phyloP scores from a whole-genome alignment of 2,329 filamentous ascomycete species.

The Trichoderma hamatum region DNA sequence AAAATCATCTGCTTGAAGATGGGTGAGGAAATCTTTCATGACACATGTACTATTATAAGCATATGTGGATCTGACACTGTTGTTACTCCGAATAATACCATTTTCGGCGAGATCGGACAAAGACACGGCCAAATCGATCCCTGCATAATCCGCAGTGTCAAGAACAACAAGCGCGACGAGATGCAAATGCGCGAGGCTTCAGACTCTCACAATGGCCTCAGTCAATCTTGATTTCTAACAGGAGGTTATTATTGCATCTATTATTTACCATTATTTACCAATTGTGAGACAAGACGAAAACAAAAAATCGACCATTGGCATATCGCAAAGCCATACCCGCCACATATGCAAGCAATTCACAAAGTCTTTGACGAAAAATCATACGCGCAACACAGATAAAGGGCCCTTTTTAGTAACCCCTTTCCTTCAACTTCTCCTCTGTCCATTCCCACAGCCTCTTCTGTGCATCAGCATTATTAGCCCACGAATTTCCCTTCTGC shows the following conservation, averaged over 20 bases:
- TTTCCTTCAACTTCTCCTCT: conserved; percentile 15
- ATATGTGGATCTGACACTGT: conserved; percentile 4
- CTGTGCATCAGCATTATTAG: background rate
- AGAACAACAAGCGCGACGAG: background rate
- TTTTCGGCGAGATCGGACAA: conserved; percentile 22
- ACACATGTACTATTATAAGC: background rate
- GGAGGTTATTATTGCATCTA: background rate
- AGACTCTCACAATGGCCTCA: background rate
- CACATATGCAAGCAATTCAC: background rate
- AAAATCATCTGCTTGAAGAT: background rate
- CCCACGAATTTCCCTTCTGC: background rate
- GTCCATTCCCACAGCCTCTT: conserved; percentile 20
- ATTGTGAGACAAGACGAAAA: background rate
- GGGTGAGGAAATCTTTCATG: background rate
- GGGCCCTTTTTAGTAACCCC: background rate
- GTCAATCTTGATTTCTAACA: background rate
- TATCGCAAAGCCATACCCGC: background rate
- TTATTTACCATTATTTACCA: no score
- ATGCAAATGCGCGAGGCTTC: background rate
- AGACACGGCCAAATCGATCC: background rate
- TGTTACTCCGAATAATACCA: background rate
- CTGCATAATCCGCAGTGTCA: background rate
- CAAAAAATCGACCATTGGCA: background rate
- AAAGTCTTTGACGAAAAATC: background rate
- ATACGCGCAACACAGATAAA: background rate